Conservation (phyloP, 257 asterid species). For the Misopates orontium region DNA sequence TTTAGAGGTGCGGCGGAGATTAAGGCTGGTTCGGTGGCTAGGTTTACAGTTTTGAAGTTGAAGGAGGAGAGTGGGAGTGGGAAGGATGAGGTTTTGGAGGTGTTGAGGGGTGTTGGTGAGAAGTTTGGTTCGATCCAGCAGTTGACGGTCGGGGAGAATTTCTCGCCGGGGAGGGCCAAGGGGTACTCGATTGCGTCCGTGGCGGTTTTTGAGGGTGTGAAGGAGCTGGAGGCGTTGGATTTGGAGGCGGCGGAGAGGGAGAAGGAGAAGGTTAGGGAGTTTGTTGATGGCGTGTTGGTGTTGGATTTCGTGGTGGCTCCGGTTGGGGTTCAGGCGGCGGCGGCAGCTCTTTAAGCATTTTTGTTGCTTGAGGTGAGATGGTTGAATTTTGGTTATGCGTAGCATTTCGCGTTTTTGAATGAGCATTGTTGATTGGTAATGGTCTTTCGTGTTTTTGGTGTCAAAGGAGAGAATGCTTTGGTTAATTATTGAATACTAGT, state of each 20-base stretch:
- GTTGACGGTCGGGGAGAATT: constrained; percentile 73
- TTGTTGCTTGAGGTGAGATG: too few species aligned
- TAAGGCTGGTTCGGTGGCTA: constrained; percentile 53
- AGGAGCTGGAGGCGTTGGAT: constrained; percentile 60
- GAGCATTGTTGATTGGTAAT: too few species aligned
- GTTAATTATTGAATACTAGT: too few species aligned
- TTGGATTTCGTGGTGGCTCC: constrained; percentile 56
- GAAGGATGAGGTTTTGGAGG: constrained; percentile 49
- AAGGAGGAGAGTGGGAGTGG: constrained; percentile 56
- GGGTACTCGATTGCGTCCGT: constrained; percentile 78
- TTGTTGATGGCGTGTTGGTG: constrained; percentile 62
- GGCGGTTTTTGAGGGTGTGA: constrained; percentile 56
- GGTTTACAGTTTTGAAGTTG: constrained; percentile 54
- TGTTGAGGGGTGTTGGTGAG: constrained; percentile 45
- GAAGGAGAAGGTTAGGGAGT: constrained; percentile 60
- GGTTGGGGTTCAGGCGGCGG: constrained; percentile 20
- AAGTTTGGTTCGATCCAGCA: constrained; percentile 53
- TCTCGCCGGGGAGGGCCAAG: constrained; percentile 78
- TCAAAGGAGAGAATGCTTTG: too few species aligned
- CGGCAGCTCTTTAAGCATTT: too few species aligned
- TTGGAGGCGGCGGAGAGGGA: constrained; percentile 41
- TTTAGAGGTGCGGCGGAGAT: constrained; percentile 32
- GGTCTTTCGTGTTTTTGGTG: too few species aligned
- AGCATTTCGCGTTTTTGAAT: too few species aligned
- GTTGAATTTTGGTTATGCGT: too few species aligned